These are phyloP conservation scores for Trichothecium roseum DNA, from an alignment of 2,329 filamentous ascomycete genomes.

Conservation along the genomic window DNA sequence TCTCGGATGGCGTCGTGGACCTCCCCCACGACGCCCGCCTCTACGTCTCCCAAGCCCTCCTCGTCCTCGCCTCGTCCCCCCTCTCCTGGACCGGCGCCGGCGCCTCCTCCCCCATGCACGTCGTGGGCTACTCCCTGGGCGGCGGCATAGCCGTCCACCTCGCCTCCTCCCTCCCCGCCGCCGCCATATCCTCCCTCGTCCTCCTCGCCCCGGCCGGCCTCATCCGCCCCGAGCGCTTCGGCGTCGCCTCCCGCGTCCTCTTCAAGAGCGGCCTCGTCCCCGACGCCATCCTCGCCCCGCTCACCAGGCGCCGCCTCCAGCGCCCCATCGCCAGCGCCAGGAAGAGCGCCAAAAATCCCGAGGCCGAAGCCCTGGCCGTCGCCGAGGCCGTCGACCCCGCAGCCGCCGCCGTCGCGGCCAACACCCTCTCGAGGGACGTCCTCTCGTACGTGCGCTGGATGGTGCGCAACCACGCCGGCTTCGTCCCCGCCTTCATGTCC, in stretches of 20 bases:
- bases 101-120: constrained; percentile 44
- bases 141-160: constrained; percentile 71
- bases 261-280: constrained; percentile 47
- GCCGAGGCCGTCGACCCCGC: constrained; percentile 27
- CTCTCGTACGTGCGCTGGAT: constrained; percentile 48
- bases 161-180: constrained; percentile 55
- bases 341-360: constrained; percentile 11
- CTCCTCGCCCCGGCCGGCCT: constrained; percentile 73
- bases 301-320: constrained; percentile 38
- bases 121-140: constrained; percentile 75
- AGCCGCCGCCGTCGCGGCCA: constrained; percentile 15
- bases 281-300: constrained; percentile 34
- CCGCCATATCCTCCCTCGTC: constrained; percentile 58
- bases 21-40: constrained; percentile 64
- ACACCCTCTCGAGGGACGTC: constrained; percentile 38
- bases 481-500: constrained; percentile 50
- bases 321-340: constrained; percentile 33
- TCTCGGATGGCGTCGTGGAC: constrained; percentile 52
- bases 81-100: constrained; percentile 52
- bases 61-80: constrained; percentile 59
- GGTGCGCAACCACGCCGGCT: constrained; percentile 43
- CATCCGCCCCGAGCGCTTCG: constrained; percentile 47
- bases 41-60: constrained; percentile 61
- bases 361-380: constrained; percentile 22
- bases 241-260: constrained; percentile 34